Conservation (phyloP, 1,284 basidiomycete species). For the Retiboletus flavoniger region DNA sequence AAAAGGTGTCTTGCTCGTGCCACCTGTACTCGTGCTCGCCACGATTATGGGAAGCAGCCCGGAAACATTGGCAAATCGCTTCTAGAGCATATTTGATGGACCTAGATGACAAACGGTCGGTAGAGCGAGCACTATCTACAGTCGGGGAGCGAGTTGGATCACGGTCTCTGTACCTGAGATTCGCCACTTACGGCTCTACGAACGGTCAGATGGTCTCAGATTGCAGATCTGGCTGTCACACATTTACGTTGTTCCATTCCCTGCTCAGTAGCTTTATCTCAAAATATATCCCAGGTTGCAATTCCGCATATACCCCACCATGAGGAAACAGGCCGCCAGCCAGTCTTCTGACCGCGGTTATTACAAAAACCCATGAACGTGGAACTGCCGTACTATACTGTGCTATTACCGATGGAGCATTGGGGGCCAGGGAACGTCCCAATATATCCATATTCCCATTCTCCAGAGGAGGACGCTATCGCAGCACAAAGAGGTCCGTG, state of each 20-base stretch:
- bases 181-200: neutral
- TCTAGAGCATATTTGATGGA: neutral
- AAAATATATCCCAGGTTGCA: neutral
- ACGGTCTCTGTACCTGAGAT: neutral
- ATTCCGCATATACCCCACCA: conserved; percentile 6
- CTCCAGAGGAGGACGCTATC: neutral
- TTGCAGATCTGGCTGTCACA: neutral
- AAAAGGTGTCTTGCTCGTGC: neutral
- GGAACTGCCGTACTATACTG: neutral
- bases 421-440: neutral
- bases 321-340: neutral
- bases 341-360: neutral
- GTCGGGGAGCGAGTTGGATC: neutral
- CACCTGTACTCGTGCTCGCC: no score
- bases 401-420: neutral
- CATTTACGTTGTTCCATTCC: conserved; percentile 6
- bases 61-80: neutral
- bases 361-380: conserved; percentile 1
- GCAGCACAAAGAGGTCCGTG: neutral
- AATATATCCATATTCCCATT: neutral
- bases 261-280: neutral
- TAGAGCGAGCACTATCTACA: neutral
- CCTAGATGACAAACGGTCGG: no score
- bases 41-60: neutral
- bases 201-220: neutral